Base-by-base conservation (phyloP, 257 asterid genomes). In the Avicennia marina region DNA sequence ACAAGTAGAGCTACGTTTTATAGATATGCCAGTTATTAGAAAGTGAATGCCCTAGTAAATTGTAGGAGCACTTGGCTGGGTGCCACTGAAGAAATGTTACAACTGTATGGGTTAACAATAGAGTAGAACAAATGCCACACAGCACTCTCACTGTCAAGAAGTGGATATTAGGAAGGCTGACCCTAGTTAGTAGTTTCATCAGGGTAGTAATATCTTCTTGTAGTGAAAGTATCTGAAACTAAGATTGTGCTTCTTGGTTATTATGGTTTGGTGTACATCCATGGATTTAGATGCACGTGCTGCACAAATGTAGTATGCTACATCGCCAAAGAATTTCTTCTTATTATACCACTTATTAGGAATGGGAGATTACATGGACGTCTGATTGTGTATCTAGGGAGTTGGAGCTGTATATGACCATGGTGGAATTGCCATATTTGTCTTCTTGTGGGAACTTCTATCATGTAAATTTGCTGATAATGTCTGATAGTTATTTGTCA, bases 331-430 rank as follows among this genome's bases (percentile, higher is more conserved):
- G n/a, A n/a, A n/a, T 27, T 42, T 64, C 20, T 19, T 50, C 54
- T 51, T 20, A 32, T n/a, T 62, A 12, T 47, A 38, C 33, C 58
- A 58, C 36, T 55, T 7, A 16, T n/a, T 51, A 49, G 50, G 24
- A 41, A 9, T 52, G 59, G 46, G 22, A 51, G 43, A 49, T 17
- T 6, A 45, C 52, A 11, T 16, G 13, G 11, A 9, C 41, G 24
- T 41, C 56, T 29, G 25, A 49, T 44, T 29, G 27, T 34, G 43
- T n/a, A n/a, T n/a, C n/a, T n/a, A n/a, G n/a, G n/a, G 26, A 36
- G 38, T 31, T 7, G 39, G 26, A 55, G 44, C 51, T 45, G 48
- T 59, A 40, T 36, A 20, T 39, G 20, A 13, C 20, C 34, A 47
- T 48, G 20, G 31, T 29, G 15, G 32, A 13, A 7, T 19, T 63